Evolutionary conservation across 441 rosid species (phyloP).

Genomic region (Populus trichocarpa): DNA sequence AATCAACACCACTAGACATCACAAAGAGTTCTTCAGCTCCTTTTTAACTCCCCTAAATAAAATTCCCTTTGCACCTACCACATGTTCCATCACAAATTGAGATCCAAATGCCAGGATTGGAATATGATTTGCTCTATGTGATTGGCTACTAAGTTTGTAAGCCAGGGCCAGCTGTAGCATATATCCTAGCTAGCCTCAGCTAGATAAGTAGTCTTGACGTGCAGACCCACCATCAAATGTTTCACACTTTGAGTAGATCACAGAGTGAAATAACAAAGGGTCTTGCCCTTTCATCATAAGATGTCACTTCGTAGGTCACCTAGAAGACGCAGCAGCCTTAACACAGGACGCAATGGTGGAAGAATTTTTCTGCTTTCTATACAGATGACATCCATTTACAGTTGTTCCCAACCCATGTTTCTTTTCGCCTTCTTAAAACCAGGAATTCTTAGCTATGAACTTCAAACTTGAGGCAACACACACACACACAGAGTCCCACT

Average conservation of each 20-base stretch:
- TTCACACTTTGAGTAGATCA: constrained; percentile 8
- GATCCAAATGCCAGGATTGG: constrained; percentile 1
- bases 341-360: constrained; percentile 13
- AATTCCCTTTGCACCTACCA: constrained; percentile 8
- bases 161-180: constrained; percentile 12
- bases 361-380: constrained; percentile 2
- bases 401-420: constrained; percentile 10
- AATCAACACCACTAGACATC: constrained; percentile 9
- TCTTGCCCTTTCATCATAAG: constrained; percentile 17
- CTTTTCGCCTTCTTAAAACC: too few species aligned
- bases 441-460: neutral
- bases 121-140: neutral
- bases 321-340: constrained; percentile 26
- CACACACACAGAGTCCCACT: neutral
- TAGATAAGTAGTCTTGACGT: constrained; percentile 14
- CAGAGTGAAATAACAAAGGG: constrained; percentile 4
- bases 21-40: neutral
- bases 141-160: constrained; percentile 8
- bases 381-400: constrained; percentile 2
- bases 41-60: neutral
- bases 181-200: constrained; percentile 17
- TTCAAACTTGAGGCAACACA: neutral
- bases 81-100: constrained; percentile 1
- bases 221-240: constrained; percentile 21
- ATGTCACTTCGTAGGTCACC: constrained; percentile 26